Evolutionary conservation across 1,139 yeast genomes (phyloP), one percentile per base, ranked within the genome.

Genomic region (Saccharomyces hybrid): DNA sequence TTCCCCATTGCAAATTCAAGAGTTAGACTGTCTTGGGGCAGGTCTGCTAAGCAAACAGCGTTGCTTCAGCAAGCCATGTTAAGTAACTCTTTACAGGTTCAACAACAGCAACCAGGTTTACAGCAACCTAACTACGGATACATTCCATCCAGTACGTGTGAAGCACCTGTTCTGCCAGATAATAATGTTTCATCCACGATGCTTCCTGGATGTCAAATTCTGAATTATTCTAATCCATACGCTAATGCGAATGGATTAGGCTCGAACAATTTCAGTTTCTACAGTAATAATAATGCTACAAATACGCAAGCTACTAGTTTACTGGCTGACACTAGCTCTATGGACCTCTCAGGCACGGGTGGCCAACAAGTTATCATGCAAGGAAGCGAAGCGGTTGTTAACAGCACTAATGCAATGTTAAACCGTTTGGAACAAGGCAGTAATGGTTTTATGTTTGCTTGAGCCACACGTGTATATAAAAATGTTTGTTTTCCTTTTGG

Each of bases 1-100:
- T 84, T 79, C 65, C 79, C 82, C 46, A 81, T 85, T 58, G 85
- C 85, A 23, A 87, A 86, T 16, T 80, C 82, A 60, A 75, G 87
- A 59, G 81, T 85, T 48, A 71, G 89, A 57, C 75, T 85, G 53
- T 81, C 87, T 58, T 86, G 93, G 93, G 91, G 91, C 48, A 77
- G 82, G 61, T 57, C 66, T 71, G 64, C 62, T 2, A 61, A 55
- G 38, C 56, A 56, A 47, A 54, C 59, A 5, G 57, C 55, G 14
- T 25, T 51, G 16, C 53, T 57, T 14, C 53, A 62, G 34, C 60
- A 61, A 48, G 64, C 60, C 3, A 34, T 56, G 20, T 14, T 48
- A 27, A 49, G 54, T n/a, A 51, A 50, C 51, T 53, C 51, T 32
- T 34, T 53, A 38, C 54, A 53, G 26, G 29, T 46, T 4, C 57